These are phyloP conservation scores for Bimuria novae-zelandiae DNA, from an alignment of 2,329 filamentous ascomycete species.

Conservation along the genomic window DNA sequence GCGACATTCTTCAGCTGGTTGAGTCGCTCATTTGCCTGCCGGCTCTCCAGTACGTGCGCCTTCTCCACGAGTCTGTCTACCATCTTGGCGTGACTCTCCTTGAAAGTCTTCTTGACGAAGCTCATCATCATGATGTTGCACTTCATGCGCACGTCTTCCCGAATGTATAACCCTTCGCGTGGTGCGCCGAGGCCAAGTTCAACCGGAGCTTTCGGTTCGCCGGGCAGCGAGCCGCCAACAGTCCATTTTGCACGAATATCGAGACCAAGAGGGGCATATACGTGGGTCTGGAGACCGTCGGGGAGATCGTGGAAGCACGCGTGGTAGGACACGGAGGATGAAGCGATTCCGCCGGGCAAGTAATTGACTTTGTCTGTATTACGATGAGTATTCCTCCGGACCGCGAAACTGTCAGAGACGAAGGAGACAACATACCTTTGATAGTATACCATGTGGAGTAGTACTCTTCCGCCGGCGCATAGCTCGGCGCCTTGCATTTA, in stretches of 20 bases:
- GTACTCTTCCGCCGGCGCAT: conserved; percentile 72
- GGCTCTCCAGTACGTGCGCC: conserved; percentile 42
- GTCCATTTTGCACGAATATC: conserved; percentile 80
- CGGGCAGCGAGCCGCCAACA: conserved; percentile 71
- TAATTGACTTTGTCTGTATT: conserved; percentile 71
- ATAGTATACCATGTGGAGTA: conserved; percentile 72
- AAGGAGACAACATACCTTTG: conserved; percentile 36
- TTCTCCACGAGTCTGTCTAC: conserved; percentile 59
- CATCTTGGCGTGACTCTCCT: conserved; percentile 72
- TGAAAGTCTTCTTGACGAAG: conserved; percentile 83
- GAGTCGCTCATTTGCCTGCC: conserved; percentile 40
- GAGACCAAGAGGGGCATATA: conserved; percentile 80
- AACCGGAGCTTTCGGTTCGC: conserved; percentile 67
- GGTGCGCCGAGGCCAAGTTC: conserved; percentile 72
- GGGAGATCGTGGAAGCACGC: conserved; percentile 78
- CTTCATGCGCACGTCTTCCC: conserved; percentile 83
- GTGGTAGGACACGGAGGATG: conserved; percentile 75
- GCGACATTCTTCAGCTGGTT: conserved; percentile 35
- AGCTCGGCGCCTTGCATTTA: conserved; percentile 67
- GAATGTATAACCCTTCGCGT: conserved; percentile 71
- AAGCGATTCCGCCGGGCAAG: conserved; percentile 67
- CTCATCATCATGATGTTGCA: conserved; percentile 76
- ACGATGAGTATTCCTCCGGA: conserved; percentile 2
- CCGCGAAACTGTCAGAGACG: not conserved
- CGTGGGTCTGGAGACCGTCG: conserved; percentile 77